A percentile compares a stretch with the other conserved stretches of the same genome.
Conservation (phyloP, 345 rosid genomes). For the Luvunga scandens region DNA sequence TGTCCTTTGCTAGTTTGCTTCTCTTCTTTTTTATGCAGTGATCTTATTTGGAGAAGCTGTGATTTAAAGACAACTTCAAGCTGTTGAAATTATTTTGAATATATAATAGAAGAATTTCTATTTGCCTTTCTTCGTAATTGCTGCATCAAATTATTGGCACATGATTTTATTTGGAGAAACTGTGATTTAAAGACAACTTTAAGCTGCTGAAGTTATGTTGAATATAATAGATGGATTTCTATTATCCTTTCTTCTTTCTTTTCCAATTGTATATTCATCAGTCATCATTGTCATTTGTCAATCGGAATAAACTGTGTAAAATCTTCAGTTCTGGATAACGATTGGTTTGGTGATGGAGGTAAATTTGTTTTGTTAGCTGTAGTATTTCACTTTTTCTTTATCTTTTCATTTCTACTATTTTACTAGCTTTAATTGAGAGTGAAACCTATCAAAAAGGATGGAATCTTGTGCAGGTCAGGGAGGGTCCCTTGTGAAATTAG, state of each 20-base stretch:
- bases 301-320: not conserved
- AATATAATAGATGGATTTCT: not conserved
- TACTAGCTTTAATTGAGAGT: not conserved
- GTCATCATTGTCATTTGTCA: not conserved
- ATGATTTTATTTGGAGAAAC: not conserved
- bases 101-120: not conserved
- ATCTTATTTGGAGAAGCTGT: not conserved
- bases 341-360: not conserved
- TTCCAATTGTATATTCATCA: not conserved
- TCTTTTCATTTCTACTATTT: not conserved
- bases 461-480: not conserved
- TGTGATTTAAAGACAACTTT: not conserved
- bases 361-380: not conserved
- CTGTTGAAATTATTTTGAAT: not conserved
- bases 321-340: not conserved
- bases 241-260: not conserved
- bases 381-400: not conserved
- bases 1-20: not conserved
- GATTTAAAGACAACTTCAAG: not conserved
- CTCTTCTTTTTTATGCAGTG: not conserved
- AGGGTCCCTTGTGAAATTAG: not conserved
- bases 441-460: not conserved
- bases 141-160: not conserved
- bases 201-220: not conserved
- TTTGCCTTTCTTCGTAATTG: not conserved